Evolutionary conservation across 148 eudicot species (phyloP), one percentile per base, ranked within the genome.

Genomic region (Camellia japonica): DNA sequence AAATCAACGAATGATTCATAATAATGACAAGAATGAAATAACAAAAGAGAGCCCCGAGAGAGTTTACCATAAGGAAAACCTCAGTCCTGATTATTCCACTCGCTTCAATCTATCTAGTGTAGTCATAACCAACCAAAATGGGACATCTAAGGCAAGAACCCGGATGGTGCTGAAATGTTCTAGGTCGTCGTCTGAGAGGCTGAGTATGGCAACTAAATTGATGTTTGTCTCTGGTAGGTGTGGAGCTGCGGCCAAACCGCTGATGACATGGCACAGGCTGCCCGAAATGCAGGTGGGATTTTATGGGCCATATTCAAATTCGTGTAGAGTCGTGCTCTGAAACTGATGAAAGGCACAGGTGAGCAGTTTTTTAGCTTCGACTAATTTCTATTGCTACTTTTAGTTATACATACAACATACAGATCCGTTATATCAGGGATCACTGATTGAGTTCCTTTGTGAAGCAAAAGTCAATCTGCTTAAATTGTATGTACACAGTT

Each of bases 241-340:
- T 76, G 77, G 91, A 60, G 83, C 85, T 73, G 86, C 84, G 14
- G 76, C 87, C 11, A 86, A 76, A 65, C 81, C 75, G 19, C 59
- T 67, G 79, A 72, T 79, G 73, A 58, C 75, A n/a, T 78, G 75
- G 72, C 71, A 72, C 30, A 83, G 74, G 72, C 84, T 79, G 78
- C 60, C 79, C 41, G 52, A 61, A 15, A 67, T 79, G 1, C 81
- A 82, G 30, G 52, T 80, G 64, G 85, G 76, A 66, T 62, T 75
- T 16, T 80, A 76, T 82, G 86, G 79, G 20, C 71, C 81, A 60
- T 67, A 74, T 82, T 70, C 80, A 38, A 80, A 79, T 84, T 82
- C 87, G 47, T 85, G 88, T 80, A 85, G 69, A 81, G 51, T 80
- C 59, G 87, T 88, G 83, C 61, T 90, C 23, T 88, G 80, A 85